Conservation (phyloP, 306 rosid genomes). For the Prunus mira region DNA sequence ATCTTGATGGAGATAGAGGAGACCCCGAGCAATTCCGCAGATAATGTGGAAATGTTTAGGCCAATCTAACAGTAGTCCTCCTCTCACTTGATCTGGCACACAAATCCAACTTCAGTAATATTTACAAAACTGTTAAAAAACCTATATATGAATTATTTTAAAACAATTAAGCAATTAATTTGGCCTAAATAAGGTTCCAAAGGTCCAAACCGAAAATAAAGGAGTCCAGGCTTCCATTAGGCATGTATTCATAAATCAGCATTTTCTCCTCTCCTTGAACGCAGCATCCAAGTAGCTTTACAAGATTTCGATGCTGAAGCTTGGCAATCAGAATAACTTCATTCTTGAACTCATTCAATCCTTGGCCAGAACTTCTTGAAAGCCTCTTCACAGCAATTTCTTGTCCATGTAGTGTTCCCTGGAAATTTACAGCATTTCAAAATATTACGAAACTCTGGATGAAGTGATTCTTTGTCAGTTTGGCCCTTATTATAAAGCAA, state of each 20-base stretch:
- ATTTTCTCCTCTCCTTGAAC: conserved; percentile 45
- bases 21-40: conserved; percentile 23
- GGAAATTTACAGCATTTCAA: conserved; percentile 1
- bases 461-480: not conserved
- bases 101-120: not conserved
- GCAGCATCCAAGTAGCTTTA: conserved; percentile 61
- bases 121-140: not conserved
- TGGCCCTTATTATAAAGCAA: not conserved
- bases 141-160: not conserved
- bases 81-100: conserved; percentile 7
- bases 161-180: not conserved
- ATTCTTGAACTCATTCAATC: conserved; percentile 51
- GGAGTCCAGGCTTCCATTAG: conserved; percentile 58
- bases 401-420: conserved; percentile 55
- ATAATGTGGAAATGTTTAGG: conserved; percentile 21
- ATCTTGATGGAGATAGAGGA: conserved; percentile 31
- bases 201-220: conserved; percentile 52
- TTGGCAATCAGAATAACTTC: conserved; percentile 57
- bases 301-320: conserved; percentile 73
- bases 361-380: conserved; percentile 51
- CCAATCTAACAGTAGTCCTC: conserved; percentile 8
- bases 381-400: conserved; percentile 68
- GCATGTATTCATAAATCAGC: conserved; percentile 61
- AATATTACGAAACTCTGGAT: not conserved
- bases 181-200: not conserved